These are phyloP conservation scores for Hypsizygus marmoreus DNA, from an alignment of 768 basidiomycete species.

Conservation along the genomic window DNA sequence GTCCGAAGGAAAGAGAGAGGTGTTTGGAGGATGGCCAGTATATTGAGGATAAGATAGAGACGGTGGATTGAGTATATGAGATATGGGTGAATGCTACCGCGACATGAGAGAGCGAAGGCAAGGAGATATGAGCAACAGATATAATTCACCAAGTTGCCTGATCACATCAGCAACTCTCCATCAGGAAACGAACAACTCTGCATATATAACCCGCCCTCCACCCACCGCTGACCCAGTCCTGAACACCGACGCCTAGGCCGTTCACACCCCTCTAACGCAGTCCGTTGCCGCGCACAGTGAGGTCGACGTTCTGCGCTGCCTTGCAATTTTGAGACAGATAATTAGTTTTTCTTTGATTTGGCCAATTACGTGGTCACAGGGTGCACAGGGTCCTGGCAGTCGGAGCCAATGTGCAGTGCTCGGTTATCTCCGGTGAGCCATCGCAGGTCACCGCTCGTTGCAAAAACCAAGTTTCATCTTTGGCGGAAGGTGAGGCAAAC, in stretches of 20 bases:
- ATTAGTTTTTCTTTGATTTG: constrained; percentile 1
- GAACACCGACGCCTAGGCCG: neutral
- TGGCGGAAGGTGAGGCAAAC: too few relatives aligned
- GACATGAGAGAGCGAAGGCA: constrained; percentile 29
- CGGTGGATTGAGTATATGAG: constrained; percentile 13
- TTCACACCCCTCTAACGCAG: neutral
- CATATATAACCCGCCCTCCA: neutral
- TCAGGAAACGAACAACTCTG: constrained; percentile 9
- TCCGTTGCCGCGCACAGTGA: constrained; percentile 1
- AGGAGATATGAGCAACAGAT: constrained; percentile 16
- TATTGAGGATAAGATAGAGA: constrained; percentile 20
- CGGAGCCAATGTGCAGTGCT: constrained; percentile 10
- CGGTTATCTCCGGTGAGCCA: constrained; percentile 13
- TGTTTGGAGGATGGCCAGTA: constrained; percentile 18
- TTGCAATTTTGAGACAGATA: constrained; percentile 9
- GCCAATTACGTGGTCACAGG: constrained; percentile 18
- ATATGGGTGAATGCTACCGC: constrained; percentile 21
- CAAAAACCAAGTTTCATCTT: constrained; percentile 3
- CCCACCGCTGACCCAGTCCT: neutral
- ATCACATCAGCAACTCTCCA: constrained; percentile 22
- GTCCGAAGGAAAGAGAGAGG: constrained; percentile 4
- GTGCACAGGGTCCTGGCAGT: constrained; percentile 23
- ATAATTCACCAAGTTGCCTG: constrained; percentile 9
- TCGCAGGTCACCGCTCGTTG: constrained; percentile 4
- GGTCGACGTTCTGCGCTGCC: neutral